A percentile compares a stretch with the other conserved stretches of the same genome.
phyloP scores from a whole-genome alignment of 1,284 basidiomycete species.

The Sphagnurus paluster region DNA sequence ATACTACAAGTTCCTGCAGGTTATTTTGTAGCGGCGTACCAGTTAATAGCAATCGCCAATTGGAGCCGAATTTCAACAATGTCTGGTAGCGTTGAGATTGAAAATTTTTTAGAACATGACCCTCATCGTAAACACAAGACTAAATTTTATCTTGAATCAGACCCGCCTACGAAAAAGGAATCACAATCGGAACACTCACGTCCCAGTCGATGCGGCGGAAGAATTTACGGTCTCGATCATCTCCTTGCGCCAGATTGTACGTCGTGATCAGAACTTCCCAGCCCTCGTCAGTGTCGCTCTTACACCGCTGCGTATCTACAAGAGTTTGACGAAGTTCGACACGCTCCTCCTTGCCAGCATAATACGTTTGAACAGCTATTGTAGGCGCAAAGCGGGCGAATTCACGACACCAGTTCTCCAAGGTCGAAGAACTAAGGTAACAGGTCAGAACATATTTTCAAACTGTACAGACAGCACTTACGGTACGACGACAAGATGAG shows the following conservation, averaged over 20 bases:
- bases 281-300: slow-evolving; percentile 49
- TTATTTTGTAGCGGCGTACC: slow-evolving; percentile 95
- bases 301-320: slow-evolving; percentile 51
- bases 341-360: slow-evolving; percentile 92
- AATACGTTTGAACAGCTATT: slow-evolving; percentile 91
- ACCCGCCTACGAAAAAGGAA: neutral
- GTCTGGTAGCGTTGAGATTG: slow-evolving; percentile 94
- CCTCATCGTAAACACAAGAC: slow-evolving; percentile 94
- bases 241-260: slow-evolving; percentile 91
- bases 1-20: slow-evolving; percentile 91
- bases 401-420: slow-evolving; percentile 99
- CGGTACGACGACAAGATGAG: slow-evolving; percentile 95
- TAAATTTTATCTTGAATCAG: slow-evolving; percentile 28
- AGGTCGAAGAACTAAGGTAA: slow-evolving; percentile 77
- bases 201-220: slow-evolving; percentile 92
- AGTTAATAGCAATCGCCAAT: slow-evolving; percentile 91
- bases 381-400: slow-evolving; percentile 89
- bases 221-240: slow-evolving; percentile 88
- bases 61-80: slow-evolving; percentile 81
- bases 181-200: slow-evolving; percentile 53
- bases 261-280: slow-evolving; percentile 97
- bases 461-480: slow-evolving; percentile 48
- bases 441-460: slow-evolving; percentile 18
- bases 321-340: slow-evolving; percentile 72
- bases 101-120: slow-evolving; percentile 95